These are phyloP conservation scores for Acacia acuminata DNA, from an alignment of 306 rosid species.

Conservation along the genomic window DNA sequence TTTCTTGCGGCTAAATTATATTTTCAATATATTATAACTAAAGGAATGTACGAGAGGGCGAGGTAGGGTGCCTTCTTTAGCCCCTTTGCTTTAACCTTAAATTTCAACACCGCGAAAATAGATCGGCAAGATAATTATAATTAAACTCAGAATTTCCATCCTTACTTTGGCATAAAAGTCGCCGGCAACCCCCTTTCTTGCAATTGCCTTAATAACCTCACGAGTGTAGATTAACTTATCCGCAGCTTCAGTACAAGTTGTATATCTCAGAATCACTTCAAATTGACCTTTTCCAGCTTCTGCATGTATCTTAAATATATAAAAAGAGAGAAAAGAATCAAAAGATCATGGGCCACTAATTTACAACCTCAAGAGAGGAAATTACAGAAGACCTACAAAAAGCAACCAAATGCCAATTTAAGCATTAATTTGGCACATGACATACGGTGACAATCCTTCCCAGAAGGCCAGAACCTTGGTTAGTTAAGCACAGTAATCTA, in stretches of 20 bases:
- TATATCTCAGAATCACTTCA: constrained; percentile 67
- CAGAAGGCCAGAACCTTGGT: background rate
- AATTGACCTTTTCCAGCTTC: constrained; percentile 92
- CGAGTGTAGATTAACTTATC: constrained; percentile 74
- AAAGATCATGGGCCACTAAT: constrained; percentile 9
- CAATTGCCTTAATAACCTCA: constrained; percentile 71
- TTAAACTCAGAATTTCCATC: constrained; percentile 33
- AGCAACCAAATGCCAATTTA: constrained; percentile 9
- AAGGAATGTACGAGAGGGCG: background rate
- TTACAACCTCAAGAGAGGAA: background rate
- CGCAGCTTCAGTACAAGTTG: constrained; percentile 62
- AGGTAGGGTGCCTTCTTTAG: background rate
- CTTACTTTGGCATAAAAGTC: constrained; percentile 87
- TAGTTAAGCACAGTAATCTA: background rate
- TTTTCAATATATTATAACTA: background rate
- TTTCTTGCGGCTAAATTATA: background rate
- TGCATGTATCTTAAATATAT: constrained; percentile 62
- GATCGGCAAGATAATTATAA: background rate
- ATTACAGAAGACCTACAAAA: constrained; percentile 9
- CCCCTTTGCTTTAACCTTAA: background rate
- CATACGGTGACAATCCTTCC: constrained; percentile 14
- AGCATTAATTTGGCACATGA: constrained; percentile 21
- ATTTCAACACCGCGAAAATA: background rate
- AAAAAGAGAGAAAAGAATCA: constrained; percentile 3
- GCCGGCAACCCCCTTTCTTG: constrained; percentile 85